Base-by-base conservation (phyloP, 139 green algal species). In the Chlorokybus atmophyticus region DNA sequence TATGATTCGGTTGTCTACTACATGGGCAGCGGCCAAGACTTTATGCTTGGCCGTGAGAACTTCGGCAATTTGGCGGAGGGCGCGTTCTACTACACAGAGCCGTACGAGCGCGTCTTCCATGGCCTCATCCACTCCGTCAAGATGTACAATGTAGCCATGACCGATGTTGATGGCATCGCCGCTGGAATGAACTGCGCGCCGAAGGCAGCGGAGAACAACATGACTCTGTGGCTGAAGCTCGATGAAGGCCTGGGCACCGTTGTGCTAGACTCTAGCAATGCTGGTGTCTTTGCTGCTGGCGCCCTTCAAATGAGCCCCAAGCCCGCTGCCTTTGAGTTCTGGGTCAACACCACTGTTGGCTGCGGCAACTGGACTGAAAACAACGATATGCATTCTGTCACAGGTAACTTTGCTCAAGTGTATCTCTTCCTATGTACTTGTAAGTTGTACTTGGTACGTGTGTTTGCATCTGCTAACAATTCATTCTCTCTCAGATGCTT, bases 211-310 rank as follows among this genome's bases (percentile, higher is more conserved):
- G 21, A n/a, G 28, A 3, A 21, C 21, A 32, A 50, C 5, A 47
- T 66, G 14, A 35, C 32, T 4, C 21, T 59, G 24, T 49, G 50
- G 25, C 31, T 66, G n/a, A n/a, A 19, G n/a, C 31, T 66, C 5
- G 32, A 66, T 31, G 58, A 66, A 49, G 58, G 58, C 23, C 26
- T 51, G 23, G 54, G 54, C 54, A 3, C n/a, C n/a, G n/a, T n/a
- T n/a, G n/a, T n/a, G n/a, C n/a, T n/a, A n/a, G n/a, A n/a, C n/a
- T n/a, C n/a, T n/a, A n/a, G n/a, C n/a, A n/a, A n/a, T n/a, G n/a
- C n/a, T n/a, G n/a, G n/a, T n/a, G n/a, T n/a, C n/a, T n/a, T n/a
- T n/a, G n/a, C n/a, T n/a, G n/a, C n/a, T n/a, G n/a, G n/a, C n/a
- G n/a, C n/a, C n/a, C n/a, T n/a, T n/a, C n/a, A n/a, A n/a, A n/a